Evolutionary conservation across 2,329 filamentous ascomycete genomes (phyloP).

Genomic region (Alternaria metachromatica): DNA sequence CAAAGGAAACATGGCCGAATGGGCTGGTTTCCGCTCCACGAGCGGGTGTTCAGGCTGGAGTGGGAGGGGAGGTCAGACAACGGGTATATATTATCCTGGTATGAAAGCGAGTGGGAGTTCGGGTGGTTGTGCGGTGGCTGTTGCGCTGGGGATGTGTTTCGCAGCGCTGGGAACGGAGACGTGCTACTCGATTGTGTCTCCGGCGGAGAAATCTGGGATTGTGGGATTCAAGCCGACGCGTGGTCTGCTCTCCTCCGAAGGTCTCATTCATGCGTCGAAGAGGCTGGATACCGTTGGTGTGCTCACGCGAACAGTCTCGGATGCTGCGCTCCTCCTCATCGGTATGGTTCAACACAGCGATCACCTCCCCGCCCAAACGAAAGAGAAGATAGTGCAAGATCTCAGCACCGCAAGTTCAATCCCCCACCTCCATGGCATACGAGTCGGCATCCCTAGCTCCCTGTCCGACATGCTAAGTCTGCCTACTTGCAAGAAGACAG

Average conservation of each 20-base stretch:
- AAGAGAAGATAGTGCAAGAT: background rate
- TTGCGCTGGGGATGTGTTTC: conserved; percentile 62
- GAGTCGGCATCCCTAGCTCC: conserved; percentile 12
- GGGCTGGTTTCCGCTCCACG: conserved; percentile 60
- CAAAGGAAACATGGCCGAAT: conserved; percentile 68
- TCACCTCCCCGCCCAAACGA: background rate
- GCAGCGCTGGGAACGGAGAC: conserved; percentile 64
- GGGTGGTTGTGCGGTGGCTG: conserved; percentile 65
- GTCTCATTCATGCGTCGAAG: conserved; percentile 65
- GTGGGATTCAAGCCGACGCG: conserved; percentile 31
- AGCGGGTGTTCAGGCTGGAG: conserved; percentile 67
- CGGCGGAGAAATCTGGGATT: conserved; percentile 23
- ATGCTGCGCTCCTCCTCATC: conserved; percentile 58
- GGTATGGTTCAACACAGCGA: conserved; percentile 20
- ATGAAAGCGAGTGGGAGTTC: conserved; percentile 68
- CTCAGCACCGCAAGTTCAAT: conserved; percentile 11
- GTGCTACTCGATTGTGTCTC: conserved; percentile 21
- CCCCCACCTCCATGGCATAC: conserved; percentile 3
- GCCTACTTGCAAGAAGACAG: background rate
- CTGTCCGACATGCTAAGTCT: background rate
- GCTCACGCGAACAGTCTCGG: conserved; percentile 60
- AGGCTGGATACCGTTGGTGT: conserved; percentile 60
- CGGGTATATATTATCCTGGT: conserved; percentile 63
- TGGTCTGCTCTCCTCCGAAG: conserved; percentile 64
- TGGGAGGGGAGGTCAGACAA: conserved; percentile 65